Evolutionary conservation across 2,329 filamentous ascomycete species (phyloP).

Genomic region (Trichophyton schoenleinii): DNA sequence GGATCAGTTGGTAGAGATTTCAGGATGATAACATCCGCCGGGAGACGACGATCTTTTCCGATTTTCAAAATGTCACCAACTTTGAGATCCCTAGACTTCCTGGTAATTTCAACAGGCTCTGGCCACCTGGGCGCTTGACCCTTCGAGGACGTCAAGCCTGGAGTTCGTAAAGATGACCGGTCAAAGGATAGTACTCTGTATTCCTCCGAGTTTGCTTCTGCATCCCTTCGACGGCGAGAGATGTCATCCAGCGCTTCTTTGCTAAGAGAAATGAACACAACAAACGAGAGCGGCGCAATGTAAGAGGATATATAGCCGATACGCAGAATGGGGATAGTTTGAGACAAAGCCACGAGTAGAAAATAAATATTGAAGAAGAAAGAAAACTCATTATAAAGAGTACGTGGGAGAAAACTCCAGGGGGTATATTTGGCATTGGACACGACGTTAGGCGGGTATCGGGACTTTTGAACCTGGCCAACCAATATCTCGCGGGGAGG

Average conservation of each 20-base stretch:
- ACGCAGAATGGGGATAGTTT: slow-evolving; percentile 74
- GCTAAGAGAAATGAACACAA: slow-evolving; percentile 79
- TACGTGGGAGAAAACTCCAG: slow-evolving; percentile 84
- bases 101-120: slow-evolving; percentile 53
- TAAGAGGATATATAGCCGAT: slow-evolving; percentile 95
- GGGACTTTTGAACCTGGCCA: slow-evolving; percentile 57
- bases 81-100: slow-evolving; percentile 75
- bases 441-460: slow-evolving; percentile 79
- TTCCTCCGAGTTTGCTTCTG: slow-evolving; percentile 84
- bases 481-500: slow-evolving; percentile 64
- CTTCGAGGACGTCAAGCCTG: slow-evolving; percentile 6
- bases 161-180: slow-evolving; percentile 19
- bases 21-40: slow-evolving; percentile 84
- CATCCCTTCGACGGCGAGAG: slow-evolving; percentile 68
- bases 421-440: slow-evolving; percentile 98
- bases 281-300: slow-evolving; percentile 81
- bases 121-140: slow-evolving; percentile 18
- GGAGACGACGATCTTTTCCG: slow-evolving; percentile 80
- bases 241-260: slow-evolving; percentile 96
- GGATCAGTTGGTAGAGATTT: slow-evolving; percentile 59
- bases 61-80: slow-evolving; percentile 94
- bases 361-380: slow-evolving; percentile 99
- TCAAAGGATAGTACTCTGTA: slow-evolving; percentile 68
- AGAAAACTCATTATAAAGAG: slow-evolving; percentile 96
- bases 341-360: slow-evolving; percentile 82